Evolutionary conservation across 2,329 filamentous ascomycete species (phyloP).

Genomic region (Curvularia sp.): DNA sequence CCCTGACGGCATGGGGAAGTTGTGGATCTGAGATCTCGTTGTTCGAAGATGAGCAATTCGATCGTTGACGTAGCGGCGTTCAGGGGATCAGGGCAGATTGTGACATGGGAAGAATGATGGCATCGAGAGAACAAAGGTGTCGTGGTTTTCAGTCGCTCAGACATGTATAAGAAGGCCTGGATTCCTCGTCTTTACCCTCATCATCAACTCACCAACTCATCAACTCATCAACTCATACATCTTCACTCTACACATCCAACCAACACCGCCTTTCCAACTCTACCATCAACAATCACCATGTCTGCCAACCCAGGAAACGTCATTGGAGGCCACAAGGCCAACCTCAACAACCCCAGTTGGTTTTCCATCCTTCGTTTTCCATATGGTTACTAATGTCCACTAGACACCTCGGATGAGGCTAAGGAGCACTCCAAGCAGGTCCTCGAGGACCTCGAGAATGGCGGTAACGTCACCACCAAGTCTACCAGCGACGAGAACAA

Average conservation of each 20-base stretch:
- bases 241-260: neutral
- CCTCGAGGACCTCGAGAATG: constrained; percentile 60
- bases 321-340: constrained; percentile 67
- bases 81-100: constrained; percentile 3
- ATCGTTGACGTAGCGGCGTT: constrained; percentile 20
- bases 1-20: neutral
- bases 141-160: neutral
- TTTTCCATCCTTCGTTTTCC: neutral
- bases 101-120: constrained; percentile 1
- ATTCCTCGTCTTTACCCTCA: neutral
- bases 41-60: neutral
- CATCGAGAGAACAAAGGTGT: neutral
- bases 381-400: neutral
- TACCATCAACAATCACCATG: constrained; percentile 36
- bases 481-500: constrained; percentile 49
- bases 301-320: constrained; percentile 59
- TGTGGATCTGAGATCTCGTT: neutral
- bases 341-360: constrained; percentile 62
- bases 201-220: neutral
- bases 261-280: neutral
- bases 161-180: constrained; percentile 9
- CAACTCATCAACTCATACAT: constrained; percentile 1
- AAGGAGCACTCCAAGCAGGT: constrained; percentile 64
- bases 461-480: constrained; percentile 46
- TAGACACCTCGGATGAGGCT: constrained; percentile 61